Percentiles rank a stretch among this genome's conserved stretches.
Conservation (phyloP, 495 filamentous ascomycete genomes). For the Neurospora tetraspora region DNA sequence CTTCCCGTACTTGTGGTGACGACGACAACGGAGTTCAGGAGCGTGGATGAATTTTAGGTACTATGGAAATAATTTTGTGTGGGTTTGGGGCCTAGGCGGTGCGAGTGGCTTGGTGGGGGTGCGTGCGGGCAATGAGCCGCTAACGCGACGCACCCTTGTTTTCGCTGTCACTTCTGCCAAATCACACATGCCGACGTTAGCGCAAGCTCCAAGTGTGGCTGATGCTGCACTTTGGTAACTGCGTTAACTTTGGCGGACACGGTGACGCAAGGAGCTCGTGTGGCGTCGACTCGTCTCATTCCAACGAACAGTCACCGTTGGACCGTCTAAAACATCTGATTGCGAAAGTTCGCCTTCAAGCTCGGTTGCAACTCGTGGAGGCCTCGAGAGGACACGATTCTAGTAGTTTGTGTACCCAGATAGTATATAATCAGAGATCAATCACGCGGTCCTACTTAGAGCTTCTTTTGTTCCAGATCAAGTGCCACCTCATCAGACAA, state of each 20-base stretch:
- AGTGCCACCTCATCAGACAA: background rate
- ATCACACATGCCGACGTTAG: background rate
- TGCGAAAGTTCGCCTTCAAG: background rate
- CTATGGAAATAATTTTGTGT: slow-evolving; percentile 25
- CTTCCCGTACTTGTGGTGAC: slow-evolving; percentile 17
- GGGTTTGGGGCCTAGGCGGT: slow-evolving; percentile 12
- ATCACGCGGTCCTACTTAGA: background rate
- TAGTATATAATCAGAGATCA: background rate
- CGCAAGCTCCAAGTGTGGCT: slow-evolving; percentile 5
- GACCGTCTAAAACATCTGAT: background rate
- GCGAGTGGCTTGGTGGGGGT: slow-evolving; percentile 1
- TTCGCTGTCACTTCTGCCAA: background rate
- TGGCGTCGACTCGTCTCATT: background rate
- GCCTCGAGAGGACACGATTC: background rate
- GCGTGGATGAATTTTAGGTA: slow-evolving; percentile 19
- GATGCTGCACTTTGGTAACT: slow-evolving; percentile 2
- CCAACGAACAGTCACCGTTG: background rate
- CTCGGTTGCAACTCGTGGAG: background rate
- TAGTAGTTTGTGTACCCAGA: background rate
- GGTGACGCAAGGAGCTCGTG: background rate
- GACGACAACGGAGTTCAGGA: slow-evolving; percentile 19
- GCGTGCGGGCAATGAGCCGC: background rate
- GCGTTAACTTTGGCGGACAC: background rate
- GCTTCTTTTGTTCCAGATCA: background rate
- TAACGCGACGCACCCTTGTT: background rate